Evolutionary conservation across 2,329 filamentous ascomycete genomes (phyloP), one percentile per base, ranked within the genome.

Genomic region (Stromatinia cepivora): DNA sequence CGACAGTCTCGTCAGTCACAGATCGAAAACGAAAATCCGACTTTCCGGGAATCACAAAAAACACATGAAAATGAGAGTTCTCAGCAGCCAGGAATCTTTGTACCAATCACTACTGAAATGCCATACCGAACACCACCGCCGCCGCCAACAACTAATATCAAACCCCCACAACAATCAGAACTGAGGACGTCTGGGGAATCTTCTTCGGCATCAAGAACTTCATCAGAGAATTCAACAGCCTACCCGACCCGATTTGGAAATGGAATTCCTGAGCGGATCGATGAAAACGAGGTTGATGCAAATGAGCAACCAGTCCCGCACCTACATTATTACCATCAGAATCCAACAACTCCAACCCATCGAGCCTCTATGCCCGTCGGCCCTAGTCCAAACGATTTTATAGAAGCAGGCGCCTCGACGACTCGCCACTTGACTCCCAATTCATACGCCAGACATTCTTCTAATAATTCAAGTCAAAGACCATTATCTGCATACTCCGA

Each of bases 401-500:
- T 80, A 6, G 87, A 89, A 45, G 81, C 81, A 67, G 83, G 80
- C 22, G 79, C 81, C 4, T 81, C 81, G 46, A 84, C 87, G 71
- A 86, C 87, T 72, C 87, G 88, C 59, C 87, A 90, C 77, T 81
- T 92, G 48, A 88, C 88, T 4, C 88, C 86, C 34, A 87, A 80
- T 57, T 84, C 85, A 75, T 66, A 82, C 70, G 82, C 85, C 73
- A 82, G 84, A 75, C 65, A 39, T 62, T 58, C 54, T 50, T 67
- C 65, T 31, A 81, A 87, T 76, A 87, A 82, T 70, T 87, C 87
- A 20, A 78, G 91, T 72, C 85, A 86, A 53, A 86, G 94, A 65
- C 93, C 93, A 7, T 85, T 85, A 34, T 97, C 94, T 17, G 84
- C 90, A 7, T 94, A 93, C 79, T 95, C 92, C 22, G 93, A 97